Evolutionary conservation across 441 rosid genomes (phyloP), one percentile per base, ranked within the genome.

Genomic region (Adansonia grandidieri): DNA sequence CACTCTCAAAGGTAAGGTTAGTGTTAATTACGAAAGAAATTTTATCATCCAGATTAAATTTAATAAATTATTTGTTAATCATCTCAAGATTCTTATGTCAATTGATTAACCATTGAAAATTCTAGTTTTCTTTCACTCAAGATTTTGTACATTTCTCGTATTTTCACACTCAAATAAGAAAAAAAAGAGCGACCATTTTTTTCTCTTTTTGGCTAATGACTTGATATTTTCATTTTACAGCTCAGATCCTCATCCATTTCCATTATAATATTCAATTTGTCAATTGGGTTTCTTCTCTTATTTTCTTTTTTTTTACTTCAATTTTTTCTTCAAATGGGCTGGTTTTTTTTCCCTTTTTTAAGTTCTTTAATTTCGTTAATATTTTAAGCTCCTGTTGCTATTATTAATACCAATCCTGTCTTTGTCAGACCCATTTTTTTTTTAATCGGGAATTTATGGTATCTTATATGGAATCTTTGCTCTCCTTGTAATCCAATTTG

Each of bases 381-480:
- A 37, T 6, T 57, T 7, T 53, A 3, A 22, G 42, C 14, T 6
- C 68, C 8, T 28, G 13, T 58, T 68, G 45, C 17, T 9, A 17
- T 20, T 22, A 2, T 20, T 48, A 48, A 32, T 22, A 9, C 56
- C 50, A 51, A 74, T 78, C 65, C 54, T 19, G 81, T 77, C 87
- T 48, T 60, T 20, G 19, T 85, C 85, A 71, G 1, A 6, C 71
- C 79, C 47, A 62, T 70, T 76, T 67, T 74, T 78, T 71, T n/a
- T 53, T 72, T 78, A 75, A 51, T 57, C 53, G 28, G 9, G 69
- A 48, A 19, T 54, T 45, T 3, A 0, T 6, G 7, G 73, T n/a
- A 22, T 73, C 75, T 56, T 63, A 45, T 13, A 69, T 71, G 75
- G 80, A 83, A 77, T 83, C 84, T 83, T 51, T 61, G 40, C 77